Evolutionary conservation across 176 grass and related monocot species (phyloP).

Genomic region (Alopecurus myosuroides): DNA sequence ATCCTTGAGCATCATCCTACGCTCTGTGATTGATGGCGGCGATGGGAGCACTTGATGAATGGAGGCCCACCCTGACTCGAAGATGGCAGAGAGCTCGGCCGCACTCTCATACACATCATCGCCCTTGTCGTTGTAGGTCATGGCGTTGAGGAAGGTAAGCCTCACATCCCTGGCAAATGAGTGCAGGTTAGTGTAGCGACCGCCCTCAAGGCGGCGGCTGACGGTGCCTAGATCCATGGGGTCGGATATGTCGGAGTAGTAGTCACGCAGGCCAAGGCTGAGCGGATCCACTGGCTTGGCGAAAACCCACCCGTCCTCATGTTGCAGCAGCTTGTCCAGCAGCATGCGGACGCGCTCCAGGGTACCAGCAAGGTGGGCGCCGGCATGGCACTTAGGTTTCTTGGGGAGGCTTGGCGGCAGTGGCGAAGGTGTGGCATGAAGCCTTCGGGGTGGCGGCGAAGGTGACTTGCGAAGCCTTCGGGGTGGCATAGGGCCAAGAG

Average conservation of each 20-base stretch:
- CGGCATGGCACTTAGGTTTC: not conserved
- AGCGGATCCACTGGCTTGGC: slow-evolving; percentile 58
- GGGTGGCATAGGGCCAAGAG: not conserved
- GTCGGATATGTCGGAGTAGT: slow-evolving; percentile 45
- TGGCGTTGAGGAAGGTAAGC: slow-evolving; percentile 69
- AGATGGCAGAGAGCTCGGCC: slow-evolving; percentile 26
- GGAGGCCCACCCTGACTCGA: slow-evolving; percentile 36
- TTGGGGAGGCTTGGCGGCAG: not conserved
- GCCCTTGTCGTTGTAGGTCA: slow-evolving; percentile 50
- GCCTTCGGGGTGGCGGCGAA: not conserved
- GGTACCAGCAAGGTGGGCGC: not conserved
- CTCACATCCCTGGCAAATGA: slow-evolving; percentile 61
- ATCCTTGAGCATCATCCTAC: not conserved
- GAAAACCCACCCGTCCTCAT: slow-evolving; percentile 67
- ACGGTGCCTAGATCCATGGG: slow-evolving; percentile 85
- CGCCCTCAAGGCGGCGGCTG: slow-evolving; percentile 42
- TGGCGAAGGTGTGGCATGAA: not conserved
- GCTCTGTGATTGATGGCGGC: not conserved
- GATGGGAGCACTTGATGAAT: not conserved
- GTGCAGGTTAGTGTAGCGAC: slow-evolving; percentile 36
- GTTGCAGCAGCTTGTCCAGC: slow-evolving; percentile 46
- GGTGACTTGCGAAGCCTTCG: not conserved
- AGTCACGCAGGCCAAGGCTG: slow-evolving; percentile 61
- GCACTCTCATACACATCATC: slow-evolving; percentile 44
- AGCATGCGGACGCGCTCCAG: not conserved